These are phyloP conservation scores for Solanum rostratum DNA, from an alignment of 257 asterid genomes.

Conservation along the genomic window DNA sequence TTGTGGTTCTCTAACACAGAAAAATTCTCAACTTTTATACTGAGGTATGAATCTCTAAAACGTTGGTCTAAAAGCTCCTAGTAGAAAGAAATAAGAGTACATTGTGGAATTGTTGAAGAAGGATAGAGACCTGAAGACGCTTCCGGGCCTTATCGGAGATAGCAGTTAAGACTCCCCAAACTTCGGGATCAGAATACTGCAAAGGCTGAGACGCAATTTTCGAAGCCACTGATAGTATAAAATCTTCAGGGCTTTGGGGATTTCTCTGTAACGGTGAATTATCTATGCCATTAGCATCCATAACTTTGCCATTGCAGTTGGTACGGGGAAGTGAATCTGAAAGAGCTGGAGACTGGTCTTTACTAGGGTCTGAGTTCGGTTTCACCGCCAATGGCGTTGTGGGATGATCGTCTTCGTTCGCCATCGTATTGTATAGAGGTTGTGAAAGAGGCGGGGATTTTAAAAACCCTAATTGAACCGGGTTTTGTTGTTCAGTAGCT, in stretches of 20 bases:
- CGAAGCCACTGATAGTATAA: constrained; percentile 53
- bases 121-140: constrained; percentile 57
- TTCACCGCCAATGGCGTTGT: constrained; percentile 11
- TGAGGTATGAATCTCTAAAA: background rate
- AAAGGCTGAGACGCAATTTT: constrained; percentile 76
- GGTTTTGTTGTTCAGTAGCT: background rate
- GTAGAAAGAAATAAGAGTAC: background rate
- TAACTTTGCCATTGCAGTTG: constrained; percentile 3
- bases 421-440: constrained; percentile 14
- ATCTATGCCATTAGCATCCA: background rate
- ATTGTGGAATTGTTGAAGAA: background rate
- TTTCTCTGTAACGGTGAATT: constrained; percentile 18
- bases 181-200: constrained; percentile 64
- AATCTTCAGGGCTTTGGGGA: constrained; percentile 29
- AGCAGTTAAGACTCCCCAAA: constrained; percentile 98
- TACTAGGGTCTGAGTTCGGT: constrained; percentile 9
- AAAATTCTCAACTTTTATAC: background rate
- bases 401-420: constrained; percentile 24
- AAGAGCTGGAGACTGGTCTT: background rate
- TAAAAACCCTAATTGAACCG: constrained; percentile 38
- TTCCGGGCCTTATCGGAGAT: constrained; percentile 82
- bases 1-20: background rate
- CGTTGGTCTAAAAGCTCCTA: background rate
- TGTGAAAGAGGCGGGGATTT: constrained; percentile 50
- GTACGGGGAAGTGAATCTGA: constrained; percentile 21